phyloP scores from a whole-genome alignment of 345 rosid species.

The Eucalyptus marginata region DNA sequence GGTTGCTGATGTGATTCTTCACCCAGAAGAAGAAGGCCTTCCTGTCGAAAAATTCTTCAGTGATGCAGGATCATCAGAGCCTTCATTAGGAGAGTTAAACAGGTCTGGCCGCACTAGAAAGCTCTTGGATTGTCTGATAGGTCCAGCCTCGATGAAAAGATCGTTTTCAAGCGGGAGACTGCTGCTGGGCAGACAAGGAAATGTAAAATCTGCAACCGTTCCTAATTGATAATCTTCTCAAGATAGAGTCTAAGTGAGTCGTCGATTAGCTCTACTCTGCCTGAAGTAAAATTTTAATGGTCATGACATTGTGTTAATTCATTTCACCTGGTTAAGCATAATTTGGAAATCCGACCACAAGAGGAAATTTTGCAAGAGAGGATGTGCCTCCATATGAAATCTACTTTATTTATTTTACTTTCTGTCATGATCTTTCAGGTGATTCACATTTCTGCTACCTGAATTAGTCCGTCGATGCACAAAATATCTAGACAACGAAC shows the following conservation, averaged over 20 bases:
- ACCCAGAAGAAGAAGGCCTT: not conserved
- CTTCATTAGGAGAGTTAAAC: conserved; percentile 8
- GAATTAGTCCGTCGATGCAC: not conserved
- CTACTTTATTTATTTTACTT: not conserved
- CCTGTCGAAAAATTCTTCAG: not conserved
- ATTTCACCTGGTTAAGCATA: not conserved
- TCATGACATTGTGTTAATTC: not conserved
- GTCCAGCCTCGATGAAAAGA: conserved; percentile 26
- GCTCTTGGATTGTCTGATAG: not conserved
- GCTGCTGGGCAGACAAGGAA: conserved; percentile 20
- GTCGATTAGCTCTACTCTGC: not conserved
- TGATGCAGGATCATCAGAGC: conserved; percentile 18
- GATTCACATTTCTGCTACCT: not conserved
- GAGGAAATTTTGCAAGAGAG: not conserved
- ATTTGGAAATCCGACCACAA: not conserved
- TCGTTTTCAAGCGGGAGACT: conserved; percentile 55
- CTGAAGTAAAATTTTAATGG: not conserved
- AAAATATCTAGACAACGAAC: not conserved
- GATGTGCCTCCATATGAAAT: not conserved
- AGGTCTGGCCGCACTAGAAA: conserved; percentile 1
- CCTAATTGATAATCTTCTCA: not conserved
- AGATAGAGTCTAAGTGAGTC: not conserved
- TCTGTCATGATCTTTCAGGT: not conserved
- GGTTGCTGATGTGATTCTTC: conserved; percentile 20
- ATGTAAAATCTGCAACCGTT: not conserved